phyloP scores from a whole-genome alignment of 192 early-diverging fungal genomes.

The Rhizophagus sp. region DNA sequence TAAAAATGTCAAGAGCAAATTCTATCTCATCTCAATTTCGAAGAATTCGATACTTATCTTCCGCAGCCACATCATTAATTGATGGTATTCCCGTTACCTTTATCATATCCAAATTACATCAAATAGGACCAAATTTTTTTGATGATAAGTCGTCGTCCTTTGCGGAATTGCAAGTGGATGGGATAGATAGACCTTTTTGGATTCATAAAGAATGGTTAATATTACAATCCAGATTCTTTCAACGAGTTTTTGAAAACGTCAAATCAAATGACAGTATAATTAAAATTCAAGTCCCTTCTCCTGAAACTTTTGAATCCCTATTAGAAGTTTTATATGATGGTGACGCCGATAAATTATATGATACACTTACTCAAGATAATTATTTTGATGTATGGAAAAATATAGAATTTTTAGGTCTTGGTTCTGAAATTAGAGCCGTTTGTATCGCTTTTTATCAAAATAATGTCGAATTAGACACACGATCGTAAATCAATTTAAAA shows the following conservation, averaged over 20 bases:
- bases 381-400: constrained; percentile 13
- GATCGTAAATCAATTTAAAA: neutral
- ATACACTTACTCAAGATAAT: constrained; percentile 8
- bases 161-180: neutral
- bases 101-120: neutral
- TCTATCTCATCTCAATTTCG: neutral
- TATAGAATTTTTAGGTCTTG: constrained; percentile 13
- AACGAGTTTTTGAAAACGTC: neutral
- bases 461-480: neutral
- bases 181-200: constrained; percentile 16
- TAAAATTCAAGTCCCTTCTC: neutral
- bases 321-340: constrained; percentile 22
- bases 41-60: neutral
- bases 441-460: constrained; percentile 17
- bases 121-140: neutral
- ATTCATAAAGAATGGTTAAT: constrained; percentile 22
- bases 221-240: constrained; percentile 19
- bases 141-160: neutral
- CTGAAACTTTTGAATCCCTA: constrained; percentile 13
- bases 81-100: constrained; percentile 10
- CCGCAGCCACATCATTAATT: neutral
- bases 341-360: constrained; percentile 5
- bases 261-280: neutral
- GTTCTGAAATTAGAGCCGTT: neutral
- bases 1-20: neutral